phyloP scores from a whole-genome alignment of 208 protist genomes.

The Leishmania arabica region DNA sequence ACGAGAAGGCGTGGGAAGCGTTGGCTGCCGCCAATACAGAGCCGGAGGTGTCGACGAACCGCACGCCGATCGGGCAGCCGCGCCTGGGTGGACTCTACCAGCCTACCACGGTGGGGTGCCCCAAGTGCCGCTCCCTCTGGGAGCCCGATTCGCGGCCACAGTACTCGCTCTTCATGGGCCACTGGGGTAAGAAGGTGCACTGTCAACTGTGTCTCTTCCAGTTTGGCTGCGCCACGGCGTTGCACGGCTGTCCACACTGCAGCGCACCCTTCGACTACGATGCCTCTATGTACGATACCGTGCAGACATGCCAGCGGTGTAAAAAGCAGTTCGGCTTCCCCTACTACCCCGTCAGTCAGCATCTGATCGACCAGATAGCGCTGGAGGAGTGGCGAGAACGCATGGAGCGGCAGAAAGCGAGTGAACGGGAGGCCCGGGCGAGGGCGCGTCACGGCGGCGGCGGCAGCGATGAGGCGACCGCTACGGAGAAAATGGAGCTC shows the following conservation, averaged over 20 bases:
- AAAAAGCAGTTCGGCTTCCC: constrained; percentile 75
- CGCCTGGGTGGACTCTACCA: constrained; percentile 54
- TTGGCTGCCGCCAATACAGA: constrained; percentile 30
- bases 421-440: constrained; percentile 52
- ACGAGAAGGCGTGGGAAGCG: constrained; percentile 30
- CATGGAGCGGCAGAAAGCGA: constrained; percentile 34
- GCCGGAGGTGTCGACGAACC: constrained; percentile 71
- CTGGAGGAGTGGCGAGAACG: constrained; percentile 71
- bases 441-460: constrained; percentile 23
- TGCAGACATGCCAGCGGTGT: constrained; percentile 55
- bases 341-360: constrained; percentile 83
- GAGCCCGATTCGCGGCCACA: constrained; percentile 74
- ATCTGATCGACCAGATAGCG: constrained; percentile 60
- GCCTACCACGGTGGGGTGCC: constrained; percentile 67
- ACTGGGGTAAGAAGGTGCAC: constrained; percentile 78
- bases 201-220: constrained; percentile 85
- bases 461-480: constrained; percentile 14
- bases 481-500: constrained; percentile 41
- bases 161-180: constrained; percentile 90
- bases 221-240: constrained; percentile 76
- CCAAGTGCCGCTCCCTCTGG: constrained; percentile 74
- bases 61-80: constrained; percentile 58
- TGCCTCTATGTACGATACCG: constrained; percentile 72
- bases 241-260: constrained; percentile 88
- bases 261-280: constrained; percentile 73